Conservation (phyloP, 441 rosid species). For the Euphorbia celastroides region DNA sequence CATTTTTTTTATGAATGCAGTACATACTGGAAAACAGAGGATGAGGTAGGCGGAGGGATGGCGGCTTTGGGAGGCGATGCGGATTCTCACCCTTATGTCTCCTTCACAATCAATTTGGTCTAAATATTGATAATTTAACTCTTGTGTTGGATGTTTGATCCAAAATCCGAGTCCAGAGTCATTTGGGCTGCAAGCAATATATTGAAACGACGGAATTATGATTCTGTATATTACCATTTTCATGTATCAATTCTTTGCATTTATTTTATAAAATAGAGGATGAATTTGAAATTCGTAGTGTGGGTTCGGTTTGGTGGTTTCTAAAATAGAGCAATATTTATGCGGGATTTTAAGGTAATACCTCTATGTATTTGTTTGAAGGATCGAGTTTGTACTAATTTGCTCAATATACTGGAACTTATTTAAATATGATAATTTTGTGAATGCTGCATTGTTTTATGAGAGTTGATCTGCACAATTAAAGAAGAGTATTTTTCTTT, state of each 20-base stretch:
- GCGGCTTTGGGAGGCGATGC: constrained; percentile 79
- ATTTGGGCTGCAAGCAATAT: constrained; percentile 25
- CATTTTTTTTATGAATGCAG: constrained; percentile 62
- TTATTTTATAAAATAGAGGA: constrained; percentile 21
- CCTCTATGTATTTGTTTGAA: too few species aligned
- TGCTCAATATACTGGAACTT: too few species aligned
- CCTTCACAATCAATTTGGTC: constrained; percentile 9
- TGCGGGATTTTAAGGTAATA: too few species aligned
- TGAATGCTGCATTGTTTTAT: too few species aligned
- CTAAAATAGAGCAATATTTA: too few species aligned
- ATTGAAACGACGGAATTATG: constrained; percentile 23
- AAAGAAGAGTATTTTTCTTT: too few species aligned
- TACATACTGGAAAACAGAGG: constrained; percentile 86
- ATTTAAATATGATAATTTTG: too few species aligned
- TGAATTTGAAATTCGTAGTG: constrained; percentile 14
- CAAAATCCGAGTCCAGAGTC: constrained; percentile 17
- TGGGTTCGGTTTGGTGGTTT: too few species aligned
- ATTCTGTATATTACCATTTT: constrained; percentile 38
- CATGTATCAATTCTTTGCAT: background rate
- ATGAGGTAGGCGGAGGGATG: constrained; percentile 64
- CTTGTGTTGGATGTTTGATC: too few species aligned
- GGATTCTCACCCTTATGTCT: constrained; percentile 75
- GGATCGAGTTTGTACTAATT: too few species aligned
- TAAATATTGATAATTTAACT: too few species aligned
- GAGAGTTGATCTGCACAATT: too few species aligned